phyloP scores from a whole-genome alignment of 2,329 filamentous ascomycete species.

The Emmonsiellopsis sp. region DNA sequence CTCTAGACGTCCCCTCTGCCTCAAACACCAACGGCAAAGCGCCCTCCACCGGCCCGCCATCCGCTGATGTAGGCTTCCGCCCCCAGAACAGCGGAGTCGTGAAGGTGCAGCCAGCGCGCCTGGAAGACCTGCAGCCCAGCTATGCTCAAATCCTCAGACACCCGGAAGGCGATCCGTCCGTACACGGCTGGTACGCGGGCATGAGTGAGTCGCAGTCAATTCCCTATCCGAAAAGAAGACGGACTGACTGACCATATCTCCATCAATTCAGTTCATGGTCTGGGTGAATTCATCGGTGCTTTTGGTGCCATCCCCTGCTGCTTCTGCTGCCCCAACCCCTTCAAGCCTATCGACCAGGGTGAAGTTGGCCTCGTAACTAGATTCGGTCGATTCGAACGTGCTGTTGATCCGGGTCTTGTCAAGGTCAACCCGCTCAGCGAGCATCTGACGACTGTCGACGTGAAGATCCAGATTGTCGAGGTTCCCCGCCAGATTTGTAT shows the following conservation, averaged over 20 bases:
- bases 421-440: slow-evolving; percentile 96
- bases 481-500: slow-evolving; percentile 96
- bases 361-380: slow-evolving; percentile 93
- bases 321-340: slow-evolving; percentile 86
- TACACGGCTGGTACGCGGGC: slow-evolving; percentile 78
- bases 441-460: slow-evolving; percentile 81
- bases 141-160: slow-evolving; percentile 59
- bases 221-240: not conserved
- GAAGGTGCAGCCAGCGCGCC: slow-evolving; percentile 67
- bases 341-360: slow-evolving; percentile 84
- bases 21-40: not conserved
- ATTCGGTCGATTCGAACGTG: slow-evolving; percentile 87
- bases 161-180: slow-evolving; percentile 56
- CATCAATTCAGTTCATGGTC: slow-evolving; percentile 50
- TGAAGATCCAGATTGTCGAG: slow-evolving; percentile 97
- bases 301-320: slow-evolving; percentile 86
- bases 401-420: slow-evolving; percentile 91
- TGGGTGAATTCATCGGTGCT: slow-evolving; percentile 68
- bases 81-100: slow-evolving; percentile 45
- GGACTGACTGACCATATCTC: slow-evolving; percentile 1
- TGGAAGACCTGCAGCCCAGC: slow-evolving; percentile 75
- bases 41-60: slow-evolving; percentile 7
- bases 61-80: slow-evolving; percentile 35
- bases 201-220: slow-evolving; percentile 57
- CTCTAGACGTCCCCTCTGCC: not conserved